Evolutionary conservation across 179 eudicot genomes (phyloP).

Genomic region (Monotropa hypopitys): DNA sequence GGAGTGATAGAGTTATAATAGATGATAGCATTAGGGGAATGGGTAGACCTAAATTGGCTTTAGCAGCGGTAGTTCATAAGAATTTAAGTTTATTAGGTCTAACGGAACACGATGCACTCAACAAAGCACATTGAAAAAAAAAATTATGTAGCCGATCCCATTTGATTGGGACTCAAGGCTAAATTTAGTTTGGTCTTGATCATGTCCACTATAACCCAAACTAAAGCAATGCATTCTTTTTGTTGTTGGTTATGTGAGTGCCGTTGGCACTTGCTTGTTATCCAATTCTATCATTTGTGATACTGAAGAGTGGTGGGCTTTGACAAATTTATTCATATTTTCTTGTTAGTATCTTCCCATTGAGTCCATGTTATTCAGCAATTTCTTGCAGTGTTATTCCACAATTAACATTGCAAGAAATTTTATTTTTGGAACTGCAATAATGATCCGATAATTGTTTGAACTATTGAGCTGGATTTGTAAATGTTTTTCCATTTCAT

Average conservation of each 20-base stretch:
- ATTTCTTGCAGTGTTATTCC: no score
- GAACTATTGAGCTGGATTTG: neutral
- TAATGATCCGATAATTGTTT: neutral
- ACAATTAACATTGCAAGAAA: neutral
- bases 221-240: neutral
- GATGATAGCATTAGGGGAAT: no score
- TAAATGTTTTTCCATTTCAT: slow-evolving; percentile 3
- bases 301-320: neutral
- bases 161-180: no score
- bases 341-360: neutral
- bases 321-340: neutral
- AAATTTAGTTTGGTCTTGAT: no score
- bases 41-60: no score
- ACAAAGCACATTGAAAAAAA: no score
- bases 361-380: neutral
- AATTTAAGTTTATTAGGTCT: no score
- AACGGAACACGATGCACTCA: no score
- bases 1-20: no score
- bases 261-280: neutral
- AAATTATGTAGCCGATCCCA: no score
- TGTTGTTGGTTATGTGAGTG: neutral
- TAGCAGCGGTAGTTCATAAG: no score
- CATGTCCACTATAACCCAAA: neutral
- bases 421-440: neutral
- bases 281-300: neutral